phyloP scores from a whole-genome alignment of 371 early-diverging fungal species.

The Capillidium rhysosporum region DNA sequence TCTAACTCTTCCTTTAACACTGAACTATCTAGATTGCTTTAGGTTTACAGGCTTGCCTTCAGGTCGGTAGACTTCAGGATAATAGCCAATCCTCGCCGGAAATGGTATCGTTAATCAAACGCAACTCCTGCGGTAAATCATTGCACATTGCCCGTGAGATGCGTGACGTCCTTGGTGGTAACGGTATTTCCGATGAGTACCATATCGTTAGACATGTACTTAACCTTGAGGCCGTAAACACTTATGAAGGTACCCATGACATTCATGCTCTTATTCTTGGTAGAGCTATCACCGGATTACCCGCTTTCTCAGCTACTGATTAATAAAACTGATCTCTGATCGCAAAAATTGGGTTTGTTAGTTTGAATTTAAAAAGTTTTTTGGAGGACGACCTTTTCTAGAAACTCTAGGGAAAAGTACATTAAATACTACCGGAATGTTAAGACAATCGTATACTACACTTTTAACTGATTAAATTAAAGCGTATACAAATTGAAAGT shows the following conservation, averaged over 20 bases:
- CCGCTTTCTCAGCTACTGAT: slow-evolving; percentile 39
- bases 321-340: no score
- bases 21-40: slow-evolving; percentile 40
- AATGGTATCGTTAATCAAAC: slow-evolving; percentile 92
- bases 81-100: slow-evolving; percentile 68
- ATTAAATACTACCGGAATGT: no score
- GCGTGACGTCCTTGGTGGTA: slow-evolving; percentile 78
- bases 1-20: neutral
- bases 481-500: no score
- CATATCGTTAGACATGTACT: slow-evolving; percentile 89
- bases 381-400: no score
- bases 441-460: neutral
- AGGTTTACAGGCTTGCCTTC: slow-evolving; percentile 76
- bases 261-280: slow-evolving; percentile 91
- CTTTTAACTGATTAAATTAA: no score
- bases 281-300: slow-evolving; percentile 85
- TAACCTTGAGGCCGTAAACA: slow-evolving; percentile 92
- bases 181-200: slow-evolving; percentile 94
- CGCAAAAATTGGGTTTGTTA: no score
- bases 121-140: slow-evolving; percentile 92
- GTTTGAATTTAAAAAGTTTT: no score
- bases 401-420: no score
- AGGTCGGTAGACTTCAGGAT: slow-evolving; percentile 91
- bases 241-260: slow-evolving; percentile 92
- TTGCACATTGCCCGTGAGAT: slow-evolving; percentile 77